Percentiles rank a stretch among this genome's conserved stretches.
Conservation (phyloP, 176 grass and related monocot genomes). For the Musa acuminata region DNA sequence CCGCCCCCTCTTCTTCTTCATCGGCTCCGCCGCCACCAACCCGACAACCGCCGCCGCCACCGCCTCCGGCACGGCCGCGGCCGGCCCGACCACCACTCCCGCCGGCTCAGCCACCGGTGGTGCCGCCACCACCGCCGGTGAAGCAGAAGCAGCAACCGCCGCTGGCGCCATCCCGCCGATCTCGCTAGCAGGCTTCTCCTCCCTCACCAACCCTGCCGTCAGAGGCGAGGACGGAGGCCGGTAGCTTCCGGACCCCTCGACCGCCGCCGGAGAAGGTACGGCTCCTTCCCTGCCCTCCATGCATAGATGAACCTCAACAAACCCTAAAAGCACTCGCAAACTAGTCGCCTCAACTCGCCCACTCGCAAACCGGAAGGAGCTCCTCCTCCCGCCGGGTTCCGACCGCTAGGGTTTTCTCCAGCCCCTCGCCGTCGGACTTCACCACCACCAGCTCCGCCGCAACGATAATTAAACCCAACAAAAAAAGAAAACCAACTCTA, state of each 20-base stretch:
- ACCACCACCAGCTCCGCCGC: neutral
- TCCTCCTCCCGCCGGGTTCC: neutral
- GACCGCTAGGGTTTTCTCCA: neutral
- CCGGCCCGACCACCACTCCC: neutral
- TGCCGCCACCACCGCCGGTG: neutral
- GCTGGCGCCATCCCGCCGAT: neutral
- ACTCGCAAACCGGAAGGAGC: neutral
- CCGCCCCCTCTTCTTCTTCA: constrained; percentile 70
- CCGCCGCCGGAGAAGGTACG: constrained; percentile 16
- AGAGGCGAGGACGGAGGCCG: neutral
- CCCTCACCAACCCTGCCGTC: neutral
- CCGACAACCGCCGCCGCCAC: constrained; percentile 1
- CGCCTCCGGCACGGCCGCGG: neutral
- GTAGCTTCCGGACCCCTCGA: neutral
- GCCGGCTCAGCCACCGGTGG: neutral
- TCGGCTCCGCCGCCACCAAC: neutral
- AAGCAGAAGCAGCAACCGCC: neutral
- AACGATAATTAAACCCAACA: neutral
- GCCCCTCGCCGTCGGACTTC: neutral
- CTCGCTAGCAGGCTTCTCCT: neutral
- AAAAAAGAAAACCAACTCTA: neutral
- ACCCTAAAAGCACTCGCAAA: constrained; percentile 12
- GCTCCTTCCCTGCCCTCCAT: constrained; percentile 29
- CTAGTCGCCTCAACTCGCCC: constrained; percentile 25
- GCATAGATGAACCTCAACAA: constrained; percentile 7